A percentile compares a stretch with the other conserved stretches of the same genome.
phyloP scores from a whole-genome alignment of 768 basidiomycete genomes.

The Podaxis carcinomalis region DNA sequence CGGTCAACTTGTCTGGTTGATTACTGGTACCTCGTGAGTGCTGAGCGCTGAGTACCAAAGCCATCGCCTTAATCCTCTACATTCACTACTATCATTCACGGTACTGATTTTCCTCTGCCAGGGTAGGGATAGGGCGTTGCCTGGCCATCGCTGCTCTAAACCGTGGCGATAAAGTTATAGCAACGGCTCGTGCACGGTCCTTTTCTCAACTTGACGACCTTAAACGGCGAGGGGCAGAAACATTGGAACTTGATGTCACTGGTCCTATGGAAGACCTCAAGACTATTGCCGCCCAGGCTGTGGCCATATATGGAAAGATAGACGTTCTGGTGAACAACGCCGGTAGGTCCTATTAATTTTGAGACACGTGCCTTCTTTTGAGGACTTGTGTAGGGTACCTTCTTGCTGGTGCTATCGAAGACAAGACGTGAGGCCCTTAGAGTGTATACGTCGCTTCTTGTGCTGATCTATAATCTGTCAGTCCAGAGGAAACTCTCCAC shows the following conservation, averaged over 20 bases:
- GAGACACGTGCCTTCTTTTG: neutral
- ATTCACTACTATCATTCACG: conserved; percentile 3
- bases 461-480: neutral
- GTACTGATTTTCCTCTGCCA: conserved; percentile 16
- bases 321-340: conserved; percentile 47
- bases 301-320: conserved; percentile 33
- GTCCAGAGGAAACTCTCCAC: conserved; percentile 37
- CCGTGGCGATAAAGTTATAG: conserved; percentile 45
- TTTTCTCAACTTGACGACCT: conserved; percentile 33
- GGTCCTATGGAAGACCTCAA: conserved; percentile 28
- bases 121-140: conserved; percentile 35
- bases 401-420: conserved; percentile 28
- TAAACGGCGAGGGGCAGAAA: conserved; percentile 30
- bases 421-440: conserved; percentile 23
- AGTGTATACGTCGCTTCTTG: neutral
- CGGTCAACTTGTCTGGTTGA: conserved; percentile 25
- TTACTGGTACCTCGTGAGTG: conserved; percentile 27
- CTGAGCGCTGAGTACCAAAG: too few species aligned
- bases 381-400: conserved; percentile 25
- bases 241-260: conserved; percentile 33
- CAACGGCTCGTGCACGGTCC: conserved; percentile 36
- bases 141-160: conserved; percentile 36
- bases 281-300: conserved; percentile 29
- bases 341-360: conserved; percentile 18
- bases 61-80: conserved; percentile 8